Percentiles rank a stretch among this genome's conserved stretches.
These are phyloP conservation scores for Cladobotryum mycophilum DNA, from an alignment of 2,329 filamentous ascomycete species.

Conservation along the genomic window DNA sequence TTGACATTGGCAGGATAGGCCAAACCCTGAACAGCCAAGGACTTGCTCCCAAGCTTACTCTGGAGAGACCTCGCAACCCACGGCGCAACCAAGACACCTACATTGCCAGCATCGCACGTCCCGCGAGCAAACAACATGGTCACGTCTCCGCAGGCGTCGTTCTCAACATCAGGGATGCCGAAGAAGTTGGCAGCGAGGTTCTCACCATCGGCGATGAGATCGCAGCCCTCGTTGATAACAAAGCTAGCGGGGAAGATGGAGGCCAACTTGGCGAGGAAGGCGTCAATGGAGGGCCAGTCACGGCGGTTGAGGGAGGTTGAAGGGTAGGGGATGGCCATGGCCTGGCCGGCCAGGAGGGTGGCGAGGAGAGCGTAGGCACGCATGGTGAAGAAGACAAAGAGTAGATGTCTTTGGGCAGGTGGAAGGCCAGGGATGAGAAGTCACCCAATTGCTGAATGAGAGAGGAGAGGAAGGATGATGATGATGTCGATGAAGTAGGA, in stretches of 20 bases:
- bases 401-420: not conserved
- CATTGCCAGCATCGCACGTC: conserved; percentile 25
- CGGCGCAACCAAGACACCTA: conserved; percentile 23
- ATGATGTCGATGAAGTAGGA: not conserved
- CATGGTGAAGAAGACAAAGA: conserved; percentile 2
- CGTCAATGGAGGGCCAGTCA: conserved; percentile 11
- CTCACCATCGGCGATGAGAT: conserved; percentile 11
- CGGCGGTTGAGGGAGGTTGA: not conserved
- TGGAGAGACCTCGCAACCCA: conserved; percentile 20
- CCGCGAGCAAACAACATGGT: conserved; percentile 25
- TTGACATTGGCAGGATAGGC: conserved; percentile 22
- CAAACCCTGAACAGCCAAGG: conserved; percentile 22
- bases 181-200: conserved; percentile 12
- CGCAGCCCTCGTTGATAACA: conserved; percentile 13
- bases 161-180: conserved; percentile 11
- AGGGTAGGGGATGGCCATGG: conserved; percentile 9
- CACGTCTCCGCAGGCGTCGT: conserved; percentile 20
- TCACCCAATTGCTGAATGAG: not conserved
- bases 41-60: conserved; percentile 7
- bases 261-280: conserved; percentile 8
- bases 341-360: conserved; percentile 7
- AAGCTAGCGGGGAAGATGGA: conserved; percentile 14
- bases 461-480: not conserved
- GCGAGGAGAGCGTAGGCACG: conserved; percentile 1
- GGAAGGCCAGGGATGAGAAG: no score